Percentiles rank a stretch among this genome's conserved stretches.
Evolutionary conservation across 768 basidiomycete species (phyloP).

Genomic region (Xerocomellus intermedius): DNA sequence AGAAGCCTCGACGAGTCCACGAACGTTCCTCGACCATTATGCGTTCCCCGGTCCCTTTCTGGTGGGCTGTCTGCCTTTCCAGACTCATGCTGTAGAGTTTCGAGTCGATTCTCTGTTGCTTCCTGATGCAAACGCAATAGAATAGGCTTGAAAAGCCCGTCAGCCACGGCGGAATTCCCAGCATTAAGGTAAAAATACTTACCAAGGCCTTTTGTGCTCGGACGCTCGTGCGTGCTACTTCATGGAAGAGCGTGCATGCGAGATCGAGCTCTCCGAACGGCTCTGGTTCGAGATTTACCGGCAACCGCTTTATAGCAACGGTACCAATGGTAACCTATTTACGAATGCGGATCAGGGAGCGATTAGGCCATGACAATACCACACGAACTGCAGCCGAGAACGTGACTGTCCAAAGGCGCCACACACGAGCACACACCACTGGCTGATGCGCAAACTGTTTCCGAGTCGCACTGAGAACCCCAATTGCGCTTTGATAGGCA

Average conservation of each 20-base stretch:
- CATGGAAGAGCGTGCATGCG: conserved; percentile 44
- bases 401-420: conserved; percentile 57
- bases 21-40: conserved; percentile 35
- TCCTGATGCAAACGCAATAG: conserved; percentile 45
- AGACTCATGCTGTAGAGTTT: conserved; percentile 11
- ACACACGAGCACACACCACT: conserved; percentile 47
- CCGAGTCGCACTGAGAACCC: conserved; percentile 42
- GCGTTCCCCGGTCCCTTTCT: conserved; percentile 27
- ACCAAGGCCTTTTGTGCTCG: conserved; percentile 53
- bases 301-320: conserved; percentile 46
- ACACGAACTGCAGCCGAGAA: conserved; percentile 53
- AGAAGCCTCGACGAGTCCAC: conserved; percentile 7
- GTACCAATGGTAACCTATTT: conserved; percentile 52
- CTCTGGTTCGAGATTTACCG: conserved; percentile 44
- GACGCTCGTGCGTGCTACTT: conserved; percentile 44
- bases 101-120: conserved; percentile 34
- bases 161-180: background rate
- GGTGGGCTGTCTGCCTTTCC: background rate
- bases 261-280: conserved; percentile 47
- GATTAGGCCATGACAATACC: background rate
- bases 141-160: conserved; percentile 37
- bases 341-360: background rate
- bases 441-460: conserved; percentile 45
- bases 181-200: background rate
- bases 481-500: conserved; percentile 51